Evolutionary conservation across 2,329 filamentous ascomycete genomes (phyloP), one percentile per base, ranked within the genome.

Genomic region (Daldinia sp.): DNA sequence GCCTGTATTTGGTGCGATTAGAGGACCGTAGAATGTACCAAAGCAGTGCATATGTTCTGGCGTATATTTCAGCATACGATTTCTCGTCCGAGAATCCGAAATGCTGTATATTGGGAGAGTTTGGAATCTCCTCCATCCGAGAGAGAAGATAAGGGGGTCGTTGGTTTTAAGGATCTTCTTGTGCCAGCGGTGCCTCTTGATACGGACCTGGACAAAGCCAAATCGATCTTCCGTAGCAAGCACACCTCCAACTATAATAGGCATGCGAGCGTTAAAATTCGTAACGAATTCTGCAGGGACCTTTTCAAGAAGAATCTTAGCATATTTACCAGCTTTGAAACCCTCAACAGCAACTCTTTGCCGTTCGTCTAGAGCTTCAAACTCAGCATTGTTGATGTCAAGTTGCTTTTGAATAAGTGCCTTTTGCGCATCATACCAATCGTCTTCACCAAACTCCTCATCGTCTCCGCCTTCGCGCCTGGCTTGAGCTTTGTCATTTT

Each of bases 21-120:
- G 88, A 0, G 97, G 96, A 0, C 94, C 96, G 77, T 97, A 98
- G 81, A 98, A 94, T 57, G 94, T 97, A 44, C 89, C 96, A 79
- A 97, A 97, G 83, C 97, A 99, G 82, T 98, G 96, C 94, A 98
- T 98, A 78, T 99, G 96, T 84, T 99, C 97, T 0, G 96, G 97
- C 0, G 95, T 98, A 81, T 99, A 99, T 81, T 99, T 99, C 69
- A 99, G 88, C 95, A 99, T 98, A 64, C 96, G 90, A 81, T 98
- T 98, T 71, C 96, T 88, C 28, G 93, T 97, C 74, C 96, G 89
- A 69, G 93, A 97, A 80, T 98, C 96, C 26, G 93, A 96, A 64
- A 96, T 97, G 82, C 92, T 96, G 87, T 98, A 99, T 67, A 72
- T 69, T 1, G 69, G 69, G 15, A 72, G 64, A 18, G 69, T 91